Conservation (phyloP, 1,284 basidiomycete genomes). For the Leccinum fuscescens region DNA sequence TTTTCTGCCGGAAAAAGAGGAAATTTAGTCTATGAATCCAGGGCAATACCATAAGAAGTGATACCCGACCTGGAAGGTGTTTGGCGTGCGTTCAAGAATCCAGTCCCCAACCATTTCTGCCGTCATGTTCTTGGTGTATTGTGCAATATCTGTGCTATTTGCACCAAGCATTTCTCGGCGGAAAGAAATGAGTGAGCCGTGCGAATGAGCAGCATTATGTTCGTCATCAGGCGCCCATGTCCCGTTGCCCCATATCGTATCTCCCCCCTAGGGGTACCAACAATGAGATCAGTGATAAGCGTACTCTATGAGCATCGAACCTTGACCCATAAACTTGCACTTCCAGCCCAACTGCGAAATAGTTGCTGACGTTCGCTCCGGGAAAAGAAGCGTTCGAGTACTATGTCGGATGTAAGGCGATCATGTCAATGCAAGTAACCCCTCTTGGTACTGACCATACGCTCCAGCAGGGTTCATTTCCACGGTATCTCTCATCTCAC, state of each 20-base stretch:
- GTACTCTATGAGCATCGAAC: constrained; percentile 32
- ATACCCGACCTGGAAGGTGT: constrained; percentile 69
- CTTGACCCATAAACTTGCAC: constrained; percentile 92
- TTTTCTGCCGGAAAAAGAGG: constrained; percentile 56
- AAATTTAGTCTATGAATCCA: constrained; percentile 1
- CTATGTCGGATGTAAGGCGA: constrained; percentile 34
- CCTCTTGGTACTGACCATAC: constrained; percentile 54
- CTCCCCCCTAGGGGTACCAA: constrained; percentile 63
- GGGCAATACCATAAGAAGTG: background rate
- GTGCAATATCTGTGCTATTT: constrained; percentile 4
- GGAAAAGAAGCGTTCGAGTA: constrained; percentile 86
- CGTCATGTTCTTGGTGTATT: constrained; percentile 69
- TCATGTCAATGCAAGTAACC: background rate
- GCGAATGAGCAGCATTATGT: constrained; percentile 58
- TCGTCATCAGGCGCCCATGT: constrained; percentile 78
- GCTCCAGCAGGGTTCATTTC: constrained; percentile 86
- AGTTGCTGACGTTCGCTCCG: constrained; percentile 86
- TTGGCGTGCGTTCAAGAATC: constrained; percentile 84
- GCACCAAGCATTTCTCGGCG: constrained; percentile 35
- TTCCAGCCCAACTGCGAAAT: constrained; percentile 95
- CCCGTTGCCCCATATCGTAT: constrained; percentile 85
- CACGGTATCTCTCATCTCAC: constrained; percentile 95
- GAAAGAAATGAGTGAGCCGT: constrained; percentile 86
- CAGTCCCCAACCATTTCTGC: constrained; percentile 73
- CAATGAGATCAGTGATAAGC: constrained; percentile 1